Evolutionary conservation across 495 filamentous ascomycete genomes (phyloP), one percentile per base, ranked within the genome.

Genomic region (Neurospora discreta): DNA sequence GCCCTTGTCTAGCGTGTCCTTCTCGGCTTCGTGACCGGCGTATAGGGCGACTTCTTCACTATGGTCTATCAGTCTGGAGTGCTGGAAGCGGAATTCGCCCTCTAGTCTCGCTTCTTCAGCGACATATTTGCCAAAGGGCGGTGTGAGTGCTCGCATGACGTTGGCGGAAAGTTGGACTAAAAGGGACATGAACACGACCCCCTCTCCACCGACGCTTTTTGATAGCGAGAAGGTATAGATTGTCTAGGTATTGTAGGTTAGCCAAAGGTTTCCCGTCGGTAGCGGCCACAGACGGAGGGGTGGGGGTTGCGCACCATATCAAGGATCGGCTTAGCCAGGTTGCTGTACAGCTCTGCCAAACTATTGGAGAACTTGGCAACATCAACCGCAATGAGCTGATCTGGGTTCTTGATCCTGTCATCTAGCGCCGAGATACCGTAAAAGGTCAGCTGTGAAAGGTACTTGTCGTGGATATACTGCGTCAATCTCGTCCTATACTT

Each of bases 111-210:
- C 94, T 81, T 99, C 96, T 74, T 98, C 96, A 15, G 95, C 96
- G 38, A 98, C 96, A 79, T 94, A 99, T 88, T 93, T 97, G 65
- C 95, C 95, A 77, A 99, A 99, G 2, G 95, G 95, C n/a, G 95
- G 95, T 1, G 95, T 98, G 65, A 99, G 81, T 42, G 92, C 92
- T 42, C 95, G 92, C 95, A 99, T 98, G 43, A 96, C 88, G 74
- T 89, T 91, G 10, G 96, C 93, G 4, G 94, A 97, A 46, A 98
- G 82, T 79, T 99, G 96, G 20, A 98, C 95, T 30, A 98, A 84
- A 41, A 98, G 80, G 69, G 91, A 91, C 95, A 98, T 98, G 78
- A 95, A 92, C 75, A 99, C 92, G 39, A 96, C 84, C 1, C 95
- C 94, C 80, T 99, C 95, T 3, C 94, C 94, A 52, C 95, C 95